phyloP scores from a whole-genome alignment of 352 stramenopile species.

The Phytopythium mirpurense region DNA sequence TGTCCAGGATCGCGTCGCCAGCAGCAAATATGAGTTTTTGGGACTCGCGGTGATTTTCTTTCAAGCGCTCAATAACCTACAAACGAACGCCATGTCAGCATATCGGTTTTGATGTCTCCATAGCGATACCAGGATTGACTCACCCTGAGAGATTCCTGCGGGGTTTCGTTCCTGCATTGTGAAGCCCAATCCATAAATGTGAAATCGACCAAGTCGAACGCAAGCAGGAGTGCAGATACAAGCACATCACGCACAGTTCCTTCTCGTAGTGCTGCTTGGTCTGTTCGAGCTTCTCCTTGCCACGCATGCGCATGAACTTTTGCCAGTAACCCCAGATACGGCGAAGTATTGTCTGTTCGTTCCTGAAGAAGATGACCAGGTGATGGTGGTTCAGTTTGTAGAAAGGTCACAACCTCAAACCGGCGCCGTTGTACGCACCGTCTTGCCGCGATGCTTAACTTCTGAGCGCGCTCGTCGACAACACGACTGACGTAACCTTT shows the following conservation, averaged over 20 bases:
- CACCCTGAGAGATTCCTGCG: constrained; percentile 19
- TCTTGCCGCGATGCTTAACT: constrained; percentile 48
- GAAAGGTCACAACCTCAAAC: neutral
- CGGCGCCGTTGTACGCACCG: constrained; percentile 14
- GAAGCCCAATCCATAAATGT: neutral
- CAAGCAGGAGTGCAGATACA: neutral
- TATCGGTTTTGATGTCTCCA: too few relatives aligned
- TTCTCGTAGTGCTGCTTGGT: constrained; percentile 50
- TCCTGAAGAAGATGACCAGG: constrained; percentile 15
- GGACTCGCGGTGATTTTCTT: constrained; percentile 47
- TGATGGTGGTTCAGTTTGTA: neutral
- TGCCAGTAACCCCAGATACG: constrained; percentile 45
- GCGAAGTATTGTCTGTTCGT: constrained; percentile 38
- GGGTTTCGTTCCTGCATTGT: constrained; percentile 29
- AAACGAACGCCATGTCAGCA: neutral
- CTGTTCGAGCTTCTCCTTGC: constrained; percentile 50
- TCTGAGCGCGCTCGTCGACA: constrained; percentile 54
- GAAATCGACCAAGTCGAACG: neutral
- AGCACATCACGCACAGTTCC: constrained; percentile 30
- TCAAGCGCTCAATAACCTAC: constrained; percentile 60
- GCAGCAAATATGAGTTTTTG: constrained; percentile 53
- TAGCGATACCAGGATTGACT: too few relatives aligned
- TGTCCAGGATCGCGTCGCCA: constrained; percentile 51
- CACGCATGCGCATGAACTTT: constrained; percentile 41
- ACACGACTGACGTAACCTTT: constrained; percentile 42